phyloP scores from a whole-genome alignment of 257 asterid species.

The Leptodermis oblonga region DNA sequence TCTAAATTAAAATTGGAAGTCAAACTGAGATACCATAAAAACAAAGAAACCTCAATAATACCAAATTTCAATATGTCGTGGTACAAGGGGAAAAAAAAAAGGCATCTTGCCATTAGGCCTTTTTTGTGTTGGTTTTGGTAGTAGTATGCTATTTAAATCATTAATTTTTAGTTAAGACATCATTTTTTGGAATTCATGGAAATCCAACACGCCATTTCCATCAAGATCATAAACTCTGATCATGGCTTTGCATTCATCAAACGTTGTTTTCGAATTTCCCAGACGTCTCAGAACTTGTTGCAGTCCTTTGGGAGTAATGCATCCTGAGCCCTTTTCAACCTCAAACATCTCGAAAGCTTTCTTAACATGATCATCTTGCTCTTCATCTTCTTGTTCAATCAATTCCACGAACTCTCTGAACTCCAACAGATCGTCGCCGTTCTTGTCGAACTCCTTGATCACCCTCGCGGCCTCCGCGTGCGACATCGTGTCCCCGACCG shows the following conservation, averaged over 20 bases:
- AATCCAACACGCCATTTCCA: conserved; percentile 56
- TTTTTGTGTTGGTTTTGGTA: too few relatives aligned
- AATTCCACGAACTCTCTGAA: conserved; percentile 33
- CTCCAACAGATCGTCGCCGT: conserved; percentile 26
- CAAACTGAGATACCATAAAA: too few relatives aligned
- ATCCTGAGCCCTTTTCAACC: conserved; percentile 48
- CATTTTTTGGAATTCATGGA: conserved; percentile 46
- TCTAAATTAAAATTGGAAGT: too few relatives aligned
- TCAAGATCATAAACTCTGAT: conserved; percentile 49
- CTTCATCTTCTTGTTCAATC: conserved; percentile 29
- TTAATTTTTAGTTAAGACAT: conserved; percentile 31
- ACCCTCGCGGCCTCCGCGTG: conserved; percentile 35
- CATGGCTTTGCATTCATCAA: conserved; percentile 43
- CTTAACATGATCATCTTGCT: conserved; percentile 23
- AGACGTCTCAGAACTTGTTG: conserved; percentile 39
- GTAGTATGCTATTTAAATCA: background rate
- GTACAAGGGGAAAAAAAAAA: too few relatives aligned
- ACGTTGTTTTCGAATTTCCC: conserved; percentile 37
- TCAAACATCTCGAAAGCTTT: conserved; percentile 57
- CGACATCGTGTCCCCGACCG: conserved; percentile 39
- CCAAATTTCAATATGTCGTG: too few relatives aligned
- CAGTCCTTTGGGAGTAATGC: conserved; percentile 48
- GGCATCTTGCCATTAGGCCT: too few relatives aligned
- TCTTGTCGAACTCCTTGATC: conserved; percentile 31
- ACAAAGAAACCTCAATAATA: too few relatives aligned